Conservation (phyloP, 116 monocot genomes). For the Iris pallida region DNA sequence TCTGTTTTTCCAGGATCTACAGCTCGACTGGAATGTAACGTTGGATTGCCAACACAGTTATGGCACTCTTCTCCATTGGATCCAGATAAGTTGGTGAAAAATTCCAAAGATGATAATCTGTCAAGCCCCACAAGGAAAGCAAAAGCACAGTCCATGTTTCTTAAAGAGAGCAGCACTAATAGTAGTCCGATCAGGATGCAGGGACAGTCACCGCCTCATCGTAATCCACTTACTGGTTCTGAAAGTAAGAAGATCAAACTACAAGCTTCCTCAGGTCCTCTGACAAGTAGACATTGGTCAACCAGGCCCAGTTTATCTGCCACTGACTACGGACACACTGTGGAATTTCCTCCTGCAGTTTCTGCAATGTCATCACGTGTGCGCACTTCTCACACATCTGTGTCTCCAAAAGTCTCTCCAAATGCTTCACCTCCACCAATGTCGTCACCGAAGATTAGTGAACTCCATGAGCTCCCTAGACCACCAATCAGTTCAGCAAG, state of each 20-base stretch:
- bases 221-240: slow-evolving; percentile 20
- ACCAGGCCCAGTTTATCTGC: slow-evolving; percentile 9
- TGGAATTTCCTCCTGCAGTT: slow-evolving; percentile 11
- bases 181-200: slow-evolving; percentile 22
- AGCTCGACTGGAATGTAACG: slow-evolving; percentile 16
- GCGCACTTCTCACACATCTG: slow-evolving; percentile 16
- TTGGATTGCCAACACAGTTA: slow-evolving; percentile 26
- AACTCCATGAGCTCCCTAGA: slow-evolving; percentile 81
- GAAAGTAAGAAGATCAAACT: slow-evolving; percentile 40
- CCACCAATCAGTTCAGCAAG: slow-evolving; percentile 41
- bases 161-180: slow-evolving; percentile 52
- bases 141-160: slow-evolving; percentile 21
- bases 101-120: slow-evolving; percentile 21
- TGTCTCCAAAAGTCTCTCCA: slow-evolving; percentile 31
- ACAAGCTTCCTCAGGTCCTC: slow-evolving; percentile 56
- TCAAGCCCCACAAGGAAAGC: slow-evolving; percentile 22
- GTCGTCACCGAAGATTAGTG: slow-evolving; percentile 50
- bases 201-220: slow-evolving; percentile 17
- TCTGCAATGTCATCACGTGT: slow-evolving; percentile 15
- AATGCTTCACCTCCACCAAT: slow-evolving; percentile 41
- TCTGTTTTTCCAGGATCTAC: slow-evolving; percentile 17
- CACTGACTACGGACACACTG: slow-evolving; percentile 8
- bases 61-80: slow-evolving; percentile 77
- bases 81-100: slow-evolving; percentile 32
- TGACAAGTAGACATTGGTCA: slow-evolving; percentile 25